Base-by-base conservation (phyloP, 225 moss, liverwort and hornwort species). In the Sphagnum contortum region DNA sequence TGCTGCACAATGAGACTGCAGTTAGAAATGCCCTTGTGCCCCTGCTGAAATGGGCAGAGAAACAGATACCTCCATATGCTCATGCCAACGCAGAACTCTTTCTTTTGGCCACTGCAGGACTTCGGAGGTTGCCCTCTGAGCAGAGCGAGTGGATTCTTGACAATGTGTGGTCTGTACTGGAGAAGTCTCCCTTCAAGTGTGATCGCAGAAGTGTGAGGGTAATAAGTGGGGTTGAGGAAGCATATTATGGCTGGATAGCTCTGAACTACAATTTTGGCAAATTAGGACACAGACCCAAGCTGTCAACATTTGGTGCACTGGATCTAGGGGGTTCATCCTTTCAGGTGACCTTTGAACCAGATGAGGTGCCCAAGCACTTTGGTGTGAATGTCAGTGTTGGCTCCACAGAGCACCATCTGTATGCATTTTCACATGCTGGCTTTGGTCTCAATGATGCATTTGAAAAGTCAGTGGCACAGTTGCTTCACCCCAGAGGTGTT, bases 181-280 rank as follows among this genome's bases (percentile, higher is more conserved):
- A 71, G 48, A 75, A 69, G 69, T 90, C 92, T 55, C 81, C 89
- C 2, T 96, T 96, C 66, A 57, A 81, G 81, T 90, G 88, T 54
- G 75, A 79, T 69, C 84, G 90, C 54, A 76, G 73, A 64, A 92
- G 90, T 92, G 95, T 96, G 67, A 86, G 89, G 72, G 82, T 92
- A 60, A 92, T 96, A 62, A 92, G 80, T 73, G 95, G 95, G 48
- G 88, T 88, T 46, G 84, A 96, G 81, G 95, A 96, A 75, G 95
- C 95, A 46, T 96, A 92, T 59, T 96, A 91, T 77, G 95, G 95
- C 70, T 96, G 95, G 95, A 92, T 96, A 77, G 88, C 95, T 66
- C 80, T 96, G 8, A 96, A 92, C 75, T 96, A 96, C 68, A 96
- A 90, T 66, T 76, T 82, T 48, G 88, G 82, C 63, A 77, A 62